Base-by-base conservation (phyloP, 2,329 filamentous ascomycete species). In the Penicillium sp. region DNA sequence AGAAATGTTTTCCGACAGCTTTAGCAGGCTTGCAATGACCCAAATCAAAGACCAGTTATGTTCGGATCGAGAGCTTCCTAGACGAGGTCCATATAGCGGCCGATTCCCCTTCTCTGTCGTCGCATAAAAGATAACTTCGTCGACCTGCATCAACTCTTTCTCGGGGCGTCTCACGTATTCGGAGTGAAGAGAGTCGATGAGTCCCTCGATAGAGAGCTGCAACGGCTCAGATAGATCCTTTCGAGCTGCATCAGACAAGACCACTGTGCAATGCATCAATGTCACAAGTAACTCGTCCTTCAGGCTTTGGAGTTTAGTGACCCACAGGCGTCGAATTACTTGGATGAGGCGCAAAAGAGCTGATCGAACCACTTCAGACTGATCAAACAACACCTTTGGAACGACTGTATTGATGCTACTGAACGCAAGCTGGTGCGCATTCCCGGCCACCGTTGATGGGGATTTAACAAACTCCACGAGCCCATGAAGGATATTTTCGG, bases 221-320 rank as follows among this genome's bases (percentile, higher is more conserved):
- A 72, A 23, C 68, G 64, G 45, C 75, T 66, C 44, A 58, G 63
- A 46, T 60, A 66, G 54, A 70, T 56, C 50, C 63, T 67, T 55
- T 42, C 54, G 54, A 46, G 54, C 32, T 50, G 62, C 63, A 42
- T 77, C 72, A 22, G 77, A 65, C 26, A 86, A 61, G 47, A 79
- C 71, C 54, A 86, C 76, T 37, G 87, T 71, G 53, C 85, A 81
- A 7, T 84, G 70, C 51, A 86, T 81, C 23, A 95, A 71, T 1
- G 81, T 81, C 55, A 82, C 82, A 27, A 94, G 74, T 64, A 95
- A 85, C 64, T 89, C 88, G 54, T 91, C 86, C 56, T 85, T 82
- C 40, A 93, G 56, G 11, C 78, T 77, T 22, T 77, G 68, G 37
- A 80, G 78, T 56, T 86, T 87, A 31, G 57, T 58, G n/a, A 79